phyloP scores from a whole-genome alignment of 164 flowering plant genomes.

The Aristolochia californica region DNA sequence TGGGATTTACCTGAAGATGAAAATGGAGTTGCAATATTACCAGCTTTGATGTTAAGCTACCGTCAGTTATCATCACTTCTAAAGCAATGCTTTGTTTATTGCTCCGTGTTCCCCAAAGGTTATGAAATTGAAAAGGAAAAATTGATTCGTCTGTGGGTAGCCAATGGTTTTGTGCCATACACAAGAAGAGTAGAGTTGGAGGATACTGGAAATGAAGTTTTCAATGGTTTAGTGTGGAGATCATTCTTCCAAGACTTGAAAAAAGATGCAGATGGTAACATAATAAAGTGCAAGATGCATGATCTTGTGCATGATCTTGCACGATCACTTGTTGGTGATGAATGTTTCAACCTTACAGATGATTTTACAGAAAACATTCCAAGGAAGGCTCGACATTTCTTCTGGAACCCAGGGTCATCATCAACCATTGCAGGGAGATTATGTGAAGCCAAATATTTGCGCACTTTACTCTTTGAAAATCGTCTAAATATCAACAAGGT shows the following conservation, averaged over 20 bases:
- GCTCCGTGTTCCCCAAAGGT: slow-evolving; percentile 11
- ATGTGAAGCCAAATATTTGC: too few relatives aligned
- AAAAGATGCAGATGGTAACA: slow-evolving; percentile 1
- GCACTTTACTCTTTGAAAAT: too few relatives aligned
- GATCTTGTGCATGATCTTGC: slow-evolving; percentile 3
- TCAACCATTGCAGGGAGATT: too few relatives aligned
- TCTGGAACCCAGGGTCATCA: too few relatives aligned
- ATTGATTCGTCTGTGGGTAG: slow-evolving; percentile 12
- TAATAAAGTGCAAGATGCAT: slow-evolving; percentile 1
- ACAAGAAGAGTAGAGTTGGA: background rate
- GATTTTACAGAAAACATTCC: too few relatives aligned
- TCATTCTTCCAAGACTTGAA: background rate
- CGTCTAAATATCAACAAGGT: too few relatives aligned
- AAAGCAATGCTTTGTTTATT: slow-evolving; percentile 12
- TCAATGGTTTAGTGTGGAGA: background rate
- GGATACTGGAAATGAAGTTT: background rate
- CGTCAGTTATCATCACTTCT: slow-evolving; percentile 8
- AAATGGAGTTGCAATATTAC: slow-evolving; percentile 3
- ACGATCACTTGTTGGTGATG: too few relatives aligned
- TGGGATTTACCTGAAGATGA: too few relatives aligned
- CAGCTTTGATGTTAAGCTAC: slow-evolving; percentile 13
- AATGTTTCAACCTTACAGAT: too few relatives aligned
- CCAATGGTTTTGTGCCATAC: background rate
- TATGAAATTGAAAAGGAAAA: background rate
- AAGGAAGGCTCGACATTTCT: too few relatives aligned